phyloP scores from a whole-genome alignment of 192 early-diverging fungal genomes.

The Coemansia sp. region DNA sequence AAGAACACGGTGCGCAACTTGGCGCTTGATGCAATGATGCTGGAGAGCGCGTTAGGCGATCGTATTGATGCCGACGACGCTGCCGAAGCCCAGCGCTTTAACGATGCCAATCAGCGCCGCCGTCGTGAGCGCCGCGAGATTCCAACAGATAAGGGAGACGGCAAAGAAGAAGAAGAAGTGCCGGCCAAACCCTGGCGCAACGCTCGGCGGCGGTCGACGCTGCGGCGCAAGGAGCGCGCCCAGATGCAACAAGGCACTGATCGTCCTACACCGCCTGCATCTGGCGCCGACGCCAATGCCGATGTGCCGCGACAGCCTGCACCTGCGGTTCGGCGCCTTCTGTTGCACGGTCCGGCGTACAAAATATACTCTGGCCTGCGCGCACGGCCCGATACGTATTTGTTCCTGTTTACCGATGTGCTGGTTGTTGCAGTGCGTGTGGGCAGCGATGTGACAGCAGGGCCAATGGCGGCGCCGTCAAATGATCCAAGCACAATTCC shows the following conservation, averaged over 20 bases:
- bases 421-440: constrained; percentile 45
- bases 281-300: background rate
- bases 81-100: constrained; percentile 13
- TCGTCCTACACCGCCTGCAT: background rate
- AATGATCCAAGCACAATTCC: constrained; percentile 25
- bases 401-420: constrained; percentile 53
- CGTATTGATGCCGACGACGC: constrained; percentile 14
- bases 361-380: constrained; percentile 40
- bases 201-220: constrained; percentile 41
- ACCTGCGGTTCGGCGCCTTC: constrained; percentile 23
- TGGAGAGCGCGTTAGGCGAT: constrained; percentile 48
- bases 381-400: constrained; percentile 48
- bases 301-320: background rate
- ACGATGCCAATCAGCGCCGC: constrained; percentile 7
- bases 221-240: constrained; percentile 28
- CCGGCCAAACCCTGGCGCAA: constrained; percentile 40
- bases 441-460: background rate
- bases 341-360: constrained; percentile 52
- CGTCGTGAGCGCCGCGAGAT: constrained; percentile 5
- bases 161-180: constrained; percentile 4
- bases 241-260: constrained; percentile 10
- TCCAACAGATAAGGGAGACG: background rate
- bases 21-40: constrained; percentile 43
- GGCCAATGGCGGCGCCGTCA: constrained; percentile 36
- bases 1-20: constrained; percentile 36